phyloP scores from a whole-genome alignment of 2,329 filamentous ascomycete species.

The Claviceps sp. region DNA sequence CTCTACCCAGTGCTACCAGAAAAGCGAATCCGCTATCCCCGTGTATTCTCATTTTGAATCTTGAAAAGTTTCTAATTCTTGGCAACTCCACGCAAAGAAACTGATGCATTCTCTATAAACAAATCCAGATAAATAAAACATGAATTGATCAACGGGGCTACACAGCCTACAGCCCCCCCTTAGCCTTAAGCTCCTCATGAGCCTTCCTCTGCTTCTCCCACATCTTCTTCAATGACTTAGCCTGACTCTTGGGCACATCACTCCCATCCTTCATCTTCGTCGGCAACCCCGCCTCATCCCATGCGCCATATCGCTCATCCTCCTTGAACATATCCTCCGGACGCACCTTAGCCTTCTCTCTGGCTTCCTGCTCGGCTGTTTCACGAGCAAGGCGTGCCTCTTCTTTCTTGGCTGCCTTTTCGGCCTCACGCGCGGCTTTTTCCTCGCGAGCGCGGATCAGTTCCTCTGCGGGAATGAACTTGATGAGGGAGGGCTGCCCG shows the following conservation, averaged over 20 bases:
- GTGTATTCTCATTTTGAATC: too few relatives aligned
- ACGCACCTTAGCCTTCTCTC: conserved; percentile 42
- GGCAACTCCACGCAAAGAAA: too few relatives aligned
- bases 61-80: too few relatives aligned
- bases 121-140: neutral
- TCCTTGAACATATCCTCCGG: conserved; percentile 43
- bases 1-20: too few relatives aligned
- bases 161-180: conserved; percentile 5
- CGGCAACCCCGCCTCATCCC: conserved; percentile 74
- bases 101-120: neutral
- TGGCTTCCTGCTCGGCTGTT: conserved; percentile 38
- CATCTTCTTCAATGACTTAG: conserved; percentile 76
- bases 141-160: neutral
- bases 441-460: conserved; percentile 46
- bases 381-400: conserved; percentile 37
- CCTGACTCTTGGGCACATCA: conserved; percentile 65
- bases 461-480: conserved; percentile 44
- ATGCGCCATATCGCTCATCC: conserved; percentile 53
- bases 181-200: conserved; percentile 42
- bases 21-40: too few relatives aligned
- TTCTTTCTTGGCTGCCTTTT: conserved; percentile 43
- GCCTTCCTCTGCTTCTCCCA: conserved; percentile 85
- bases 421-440: conserved; percentile 46
- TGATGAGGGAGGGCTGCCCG: conserved; percentile 57
- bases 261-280: conserved; percentile 63